Evolutionary conservation across 2,329 filamentous ascomycete species (phyloP).

Genomic region (Neofusicoccum parvum): DNA sequence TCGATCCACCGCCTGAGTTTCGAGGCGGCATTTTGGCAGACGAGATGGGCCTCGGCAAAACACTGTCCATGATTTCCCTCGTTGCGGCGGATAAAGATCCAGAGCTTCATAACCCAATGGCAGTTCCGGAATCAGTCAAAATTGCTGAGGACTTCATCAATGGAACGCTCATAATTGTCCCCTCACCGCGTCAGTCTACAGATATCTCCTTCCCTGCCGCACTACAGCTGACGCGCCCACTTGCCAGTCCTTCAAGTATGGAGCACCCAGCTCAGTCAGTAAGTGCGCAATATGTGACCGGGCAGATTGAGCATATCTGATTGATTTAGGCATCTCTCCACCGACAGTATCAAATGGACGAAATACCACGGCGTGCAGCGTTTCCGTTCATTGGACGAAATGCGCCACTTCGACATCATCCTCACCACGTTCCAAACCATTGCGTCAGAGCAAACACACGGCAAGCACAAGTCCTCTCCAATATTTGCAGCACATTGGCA

Average conservation of each 20-base stretch:
- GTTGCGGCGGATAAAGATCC: conserved; percentile 9
- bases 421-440: background rate
- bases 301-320: no score
- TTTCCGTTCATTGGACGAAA: background rate
- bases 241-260: background rate
- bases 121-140: fast-evolving
- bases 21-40: conserved; percentile 77
- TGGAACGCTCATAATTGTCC: background rate
- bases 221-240: no score
- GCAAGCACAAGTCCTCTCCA: background rate
- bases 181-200: background rate
- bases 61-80: conserved; percentile 36
- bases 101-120: background rate
- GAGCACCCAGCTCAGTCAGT: background rate
- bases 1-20: conserved; percentile 64
- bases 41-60: conserved; percentile 90
- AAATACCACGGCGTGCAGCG: background rate
- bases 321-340: background rate
- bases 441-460: background rate
- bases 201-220: no score
- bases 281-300: background rate
- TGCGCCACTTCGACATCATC: background rate
- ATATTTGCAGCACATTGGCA: background rate
- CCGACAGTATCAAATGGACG: background rate
- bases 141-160: background rate